These are phyloP conservation scores for Leccinum subfulvum DNA, from an alignment of 1,284 basidiomycete genomes.

Conservation along the genomic window DNA sequence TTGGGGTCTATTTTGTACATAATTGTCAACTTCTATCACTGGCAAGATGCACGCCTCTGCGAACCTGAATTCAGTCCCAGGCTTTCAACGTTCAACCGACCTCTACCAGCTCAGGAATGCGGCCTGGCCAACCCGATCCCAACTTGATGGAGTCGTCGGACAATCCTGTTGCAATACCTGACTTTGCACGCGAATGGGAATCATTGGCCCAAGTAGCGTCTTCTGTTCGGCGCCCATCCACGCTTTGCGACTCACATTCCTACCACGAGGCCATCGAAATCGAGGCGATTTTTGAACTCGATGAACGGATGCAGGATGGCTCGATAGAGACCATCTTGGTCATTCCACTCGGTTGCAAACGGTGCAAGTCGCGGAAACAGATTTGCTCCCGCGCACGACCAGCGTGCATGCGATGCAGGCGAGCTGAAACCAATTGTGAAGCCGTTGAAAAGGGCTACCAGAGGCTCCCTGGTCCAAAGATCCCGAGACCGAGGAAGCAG, in stretches of 20 bases:
- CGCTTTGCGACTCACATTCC: slow-evolving; percentile 10
- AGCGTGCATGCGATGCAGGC: slow-evolving; percentile 25
- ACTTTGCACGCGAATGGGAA: slow-evolving; percentile 25
- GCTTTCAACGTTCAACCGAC: background rate
- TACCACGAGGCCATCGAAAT: slow-evolving; percentile 27
- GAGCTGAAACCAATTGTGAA: slow-evolving; percentile 2
- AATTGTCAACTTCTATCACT: background rate
- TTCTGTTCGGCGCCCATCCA: slow-evolving; percentile 28
- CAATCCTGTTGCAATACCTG: slow-evolving; percentile 15
- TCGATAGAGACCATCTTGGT: slow-evolving; percentile 21
- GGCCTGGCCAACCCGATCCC: background rate
- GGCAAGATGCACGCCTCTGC: background rate
- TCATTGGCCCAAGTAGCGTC: slow-evolving; percentile 7
- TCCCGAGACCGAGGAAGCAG: background rate
- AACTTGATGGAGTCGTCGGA: background rate
- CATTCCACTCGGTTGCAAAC: slow-evolving; percentile 20
- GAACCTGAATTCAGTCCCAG: background rate
- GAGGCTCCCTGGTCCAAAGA: slow-evolving; percentile 26
- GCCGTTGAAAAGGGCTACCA: slow-evolving; percentile 17
- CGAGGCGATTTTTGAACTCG: slow-evolving; percentile 28
- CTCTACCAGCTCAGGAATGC: slow-evolving; percentile 11
- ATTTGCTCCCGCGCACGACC: slow-evolving; percentile 28
- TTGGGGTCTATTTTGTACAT: slow-evolving; percentile 3
- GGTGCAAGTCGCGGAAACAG: slow-evolving; percentile 13
- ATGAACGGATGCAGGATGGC: slow-evolving; percentile 12